Conservation (phyloP, 208 protist genomes). For the Trypanosoma cruzi region DNA sequence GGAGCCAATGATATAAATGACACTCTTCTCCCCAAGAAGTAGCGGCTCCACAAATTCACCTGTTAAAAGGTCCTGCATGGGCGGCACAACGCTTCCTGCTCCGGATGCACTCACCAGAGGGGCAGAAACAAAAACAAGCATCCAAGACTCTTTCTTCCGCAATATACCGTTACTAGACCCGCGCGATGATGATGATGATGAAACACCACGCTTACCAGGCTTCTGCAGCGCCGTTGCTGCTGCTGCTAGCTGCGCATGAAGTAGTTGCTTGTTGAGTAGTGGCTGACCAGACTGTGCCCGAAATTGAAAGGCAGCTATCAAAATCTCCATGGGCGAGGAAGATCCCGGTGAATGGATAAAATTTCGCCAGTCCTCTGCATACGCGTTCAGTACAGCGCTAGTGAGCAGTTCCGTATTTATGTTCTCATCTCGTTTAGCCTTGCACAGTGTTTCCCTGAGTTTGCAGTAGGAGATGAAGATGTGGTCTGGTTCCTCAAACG, state of each 20-base stretch:
- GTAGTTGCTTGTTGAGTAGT: slow-evolving; percentile 83
- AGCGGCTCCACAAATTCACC: slow-evolving; percentile 90
- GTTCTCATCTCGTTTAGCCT: slow-evolving; percentile 61
- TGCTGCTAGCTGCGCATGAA: slow-evolving; percentile 75
- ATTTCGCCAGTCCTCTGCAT: slow-evolving; percentile 83
- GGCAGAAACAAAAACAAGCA: slow-evolving; percentile 58
- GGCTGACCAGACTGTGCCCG: slow-evolving; percentile 34
- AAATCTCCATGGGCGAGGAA: slow-evolving; percentile 65
- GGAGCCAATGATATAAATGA: slow-evolving; percentile 89
- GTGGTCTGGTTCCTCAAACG: slow-evolving; percentile 75
- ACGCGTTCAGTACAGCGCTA: slow-evolving; percentile 78
- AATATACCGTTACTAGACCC: neutral
- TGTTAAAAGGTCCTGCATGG: slow-evolving; percentile 89
- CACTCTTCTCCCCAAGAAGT: slow-evolving; percentile 61
- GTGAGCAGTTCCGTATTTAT: slow-evolving; percentile 71
- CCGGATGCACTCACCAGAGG: slow-evolving; percentile 42
- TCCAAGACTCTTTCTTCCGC: slow-evolving; percentile 32
- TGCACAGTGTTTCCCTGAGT: slow-evolving; percentile 74
- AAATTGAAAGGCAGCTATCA: slow-evolving; percentile 82
- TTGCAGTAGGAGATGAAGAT: slow-evolving; percentile 84
- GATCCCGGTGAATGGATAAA: slow-evolving; percentile 73
- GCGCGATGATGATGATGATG: slow-evolving; percentile 9
- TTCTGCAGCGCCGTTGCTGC: slow-evolving; percentile 54
- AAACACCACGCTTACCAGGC: slow-evolving; percentile 26
- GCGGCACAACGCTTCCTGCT: slow-evolving; percentile 46